Evolutionary conservation across 148 eudicot genomes (phyloP), one percentile per base, ranked within the genome.

Genomic region (Oxyria digyna): DNA sequence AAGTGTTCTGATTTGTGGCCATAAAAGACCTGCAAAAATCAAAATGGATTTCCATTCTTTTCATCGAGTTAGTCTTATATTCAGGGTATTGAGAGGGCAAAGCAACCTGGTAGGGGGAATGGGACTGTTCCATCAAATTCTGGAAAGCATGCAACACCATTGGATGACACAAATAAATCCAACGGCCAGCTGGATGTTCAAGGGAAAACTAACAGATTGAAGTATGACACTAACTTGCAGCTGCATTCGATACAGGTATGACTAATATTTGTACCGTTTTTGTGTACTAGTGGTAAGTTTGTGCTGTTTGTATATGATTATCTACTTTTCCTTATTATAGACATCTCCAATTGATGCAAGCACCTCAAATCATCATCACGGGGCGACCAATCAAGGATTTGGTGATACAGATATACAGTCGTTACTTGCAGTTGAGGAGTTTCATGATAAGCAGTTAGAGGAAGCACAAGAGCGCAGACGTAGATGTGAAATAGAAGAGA

Each of bases 391-490:
- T 68, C 52, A 70, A 13, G 79, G 68, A 43, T 70, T 62, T 69
- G 71, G 72, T 55, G 72, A 79, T 20, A 41, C 78, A 67, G 86
- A 84, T 72, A 35, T 79, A 23, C 76, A 76, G 27, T 76, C 88
- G 62, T 68, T 86, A 42, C 49, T 88, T 64, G 83, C 84, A 35
- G 17, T 76, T 17, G 96, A 84, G 72, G 91, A 84, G 45, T 76
- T 79, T 76, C 82, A 82, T 71, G 89, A 88, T 67, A 88, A 86
- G 74, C 87, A 86, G 82, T 76, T 88, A 75, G 91, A 88, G 71
- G 84, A 84, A 77, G 96, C 91, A 35, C 96, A 86, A 71, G 91
- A 84, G 74, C 79, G 81, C 69, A 83, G 96, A 37, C 85, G 71
- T 42, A 82, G 76, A 70, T 86, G 96, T 75, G 96, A 88, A 79